Percentiles rank a stretch among this genome's conserved stretches.
phyloP scores from a whole-genome alignment of 2,329 filamentous ascomycete genomes.

The Mycogone perniciosa region DNA sequence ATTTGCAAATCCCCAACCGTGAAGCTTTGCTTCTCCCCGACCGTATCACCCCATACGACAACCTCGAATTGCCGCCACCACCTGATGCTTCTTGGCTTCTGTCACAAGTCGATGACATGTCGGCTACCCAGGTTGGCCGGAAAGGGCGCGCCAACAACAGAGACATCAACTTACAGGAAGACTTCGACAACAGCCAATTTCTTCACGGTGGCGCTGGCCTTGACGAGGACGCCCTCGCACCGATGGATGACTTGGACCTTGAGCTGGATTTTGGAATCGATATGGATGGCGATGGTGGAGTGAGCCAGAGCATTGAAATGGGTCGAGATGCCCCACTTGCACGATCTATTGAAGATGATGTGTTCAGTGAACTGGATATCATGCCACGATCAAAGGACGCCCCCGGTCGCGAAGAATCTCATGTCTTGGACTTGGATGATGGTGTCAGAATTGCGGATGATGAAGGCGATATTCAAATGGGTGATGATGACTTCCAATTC shows the following conservation, averaged over 20 bases:
- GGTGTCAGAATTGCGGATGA: slow-evolving; percentile 55
- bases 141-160: slow-evolving; percentile 54
- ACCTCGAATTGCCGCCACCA: slow-evolving; percentile 68
- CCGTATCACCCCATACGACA: slow-evolving; percentile 86
- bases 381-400: slow-evolving; percentile 51
- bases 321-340: slow-evolving; percentile 77
- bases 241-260: slow-evolving; percentile 62
- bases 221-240: slow-evolving; percentile 52
- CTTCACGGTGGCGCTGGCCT: slow-evolving; percentile 58
- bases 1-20: slow-evolving; percentile 72
- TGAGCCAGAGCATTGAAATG: slow-evolving; percentile 67
- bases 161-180: slow-evolving; percentile 63
- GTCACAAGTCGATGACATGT: slow-evolving; percentile 62
- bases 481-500: slow-evolving; percentile 58
- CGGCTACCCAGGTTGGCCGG: slow-evolving; percentile 46
- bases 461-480: slow-evolving; percentile 59
- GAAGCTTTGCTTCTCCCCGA: slow-evolving; percentile 86
- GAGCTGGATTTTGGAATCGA: slow-evolving; percentile 70
- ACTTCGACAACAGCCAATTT: slow-evolving; percentile 72
- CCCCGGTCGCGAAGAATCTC: slow-evolving; percentile 48
- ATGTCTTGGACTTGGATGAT: slow-evolving; percentile 48
- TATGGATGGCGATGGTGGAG: slow-evolving; percentile 56
- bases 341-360: slow-evolving; percentile 61
- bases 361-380: slow-evolving; percentile 59
- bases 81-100: slow-evolving; percentile 83